phyloP scores from a whole-genome alignment of 768 basidiomycete genomes.

The Mycena vulgaris region DNA sequence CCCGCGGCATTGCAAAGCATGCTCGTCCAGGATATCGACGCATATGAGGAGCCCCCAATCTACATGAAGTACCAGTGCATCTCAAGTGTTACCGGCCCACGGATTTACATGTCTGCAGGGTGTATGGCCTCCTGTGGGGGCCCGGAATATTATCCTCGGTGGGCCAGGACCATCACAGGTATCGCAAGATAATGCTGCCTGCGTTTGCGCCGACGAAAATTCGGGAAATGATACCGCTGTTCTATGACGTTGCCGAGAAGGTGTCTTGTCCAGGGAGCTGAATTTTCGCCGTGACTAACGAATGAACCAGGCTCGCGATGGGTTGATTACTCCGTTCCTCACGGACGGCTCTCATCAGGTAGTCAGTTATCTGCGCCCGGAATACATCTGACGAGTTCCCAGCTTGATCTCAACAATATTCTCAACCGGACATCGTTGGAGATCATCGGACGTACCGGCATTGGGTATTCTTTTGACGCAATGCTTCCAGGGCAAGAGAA shows the following conservation, averaged over 20 bases:
- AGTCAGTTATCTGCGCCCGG: neutral
- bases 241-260: slow-evolving; percentile 14
- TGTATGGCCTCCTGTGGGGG: neutral
- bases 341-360: neutral
- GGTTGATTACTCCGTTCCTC: neutral
- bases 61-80: neutral
- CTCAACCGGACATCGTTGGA: neutral
- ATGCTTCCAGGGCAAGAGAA: neutral
- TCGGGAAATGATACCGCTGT: slow-evolving; percentile 5
- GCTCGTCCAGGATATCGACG: neutral
- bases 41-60: neutral
- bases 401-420: slow-evolving; percentile 13
- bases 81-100: no score
- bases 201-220: slow-evolving; percentile 5
- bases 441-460: slow-evolving; percentile 3
- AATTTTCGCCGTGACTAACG: neutral
- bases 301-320: slow-evolving; percentile 1
- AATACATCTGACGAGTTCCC: neutral
- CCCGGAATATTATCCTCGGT: neutral
- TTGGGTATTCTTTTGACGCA: slow-evolving; percentile 20
- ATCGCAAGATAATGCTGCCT: slow-evolving; percentile 10
- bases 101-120: no score
- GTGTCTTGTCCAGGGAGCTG: neutral
- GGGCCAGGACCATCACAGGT: neutral
- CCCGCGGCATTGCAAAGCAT: slow-evolving; percentile 18